Evolutionary conservation across 768 basidiomycete species (phyloP), one percentile per base, ranked within the genome.

Genomic region (Boletus bicolor): DNA sequence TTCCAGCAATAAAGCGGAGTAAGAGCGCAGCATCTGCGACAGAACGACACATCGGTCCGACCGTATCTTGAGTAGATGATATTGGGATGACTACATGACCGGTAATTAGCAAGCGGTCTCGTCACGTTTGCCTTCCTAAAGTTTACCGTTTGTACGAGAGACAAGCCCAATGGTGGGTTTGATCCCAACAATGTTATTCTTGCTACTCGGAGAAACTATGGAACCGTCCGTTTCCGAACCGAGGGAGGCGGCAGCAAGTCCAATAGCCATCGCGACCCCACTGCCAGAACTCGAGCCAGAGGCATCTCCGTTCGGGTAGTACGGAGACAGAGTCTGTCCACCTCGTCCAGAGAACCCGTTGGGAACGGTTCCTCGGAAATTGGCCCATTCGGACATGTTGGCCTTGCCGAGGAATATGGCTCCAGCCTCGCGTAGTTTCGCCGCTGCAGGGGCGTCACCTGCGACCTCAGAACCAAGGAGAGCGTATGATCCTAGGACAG

Each of bases 41-140:
- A 2, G 79, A 79, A 11, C 83, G 76, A 5, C 79, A 73, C 65
- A 86, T 77, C 0, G 84, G 82, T 0, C 84, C 85, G 4, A 80
- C 73, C 4, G 84, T 80, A 62, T 85, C 85, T 65, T 84, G 83
- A 57, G 82, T 75, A 11, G 66, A 69, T 1, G 82, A 83, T 21
- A 82, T 81, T 1, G 84, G 84, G 15, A 85, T 72, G 17, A 84
- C 83, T 83, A 53, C 7, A 34, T 39, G 34, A 26, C 10, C 0
- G 2, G n/a, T 8, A 9, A 26, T 61, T 7, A 49, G 39, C 14
- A 21, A 32, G 14, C 5, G 3, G 5, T 44, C 41, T 15, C 14
- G 7, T 17, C 15, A 41, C 3, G 1, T 41, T 26, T 17, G 5
- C 21, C 10, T 44, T 2, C 42, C 9, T 12, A 17, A 50, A 24